Conservation (phyloP, 306 rosid species). For the Prinsepia uniflora region DNA sequence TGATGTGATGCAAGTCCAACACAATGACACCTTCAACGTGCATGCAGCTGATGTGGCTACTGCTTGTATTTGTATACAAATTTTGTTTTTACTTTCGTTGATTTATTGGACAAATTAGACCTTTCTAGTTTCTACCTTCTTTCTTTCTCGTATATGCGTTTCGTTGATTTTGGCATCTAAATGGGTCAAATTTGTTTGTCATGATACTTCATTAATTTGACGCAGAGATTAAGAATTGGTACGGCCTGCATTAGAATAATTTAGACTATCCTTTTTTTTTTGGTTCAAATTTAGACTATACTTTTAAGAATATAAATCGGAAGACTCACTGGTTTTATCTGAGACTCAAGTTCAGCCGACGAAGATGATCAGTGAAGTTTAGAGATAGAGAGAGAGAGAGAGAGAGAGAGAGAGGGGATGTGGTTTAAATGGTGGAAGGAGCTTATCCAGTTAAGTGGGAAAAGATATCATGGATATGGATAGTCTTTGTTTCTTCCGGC, state of each 20-base stretch:
- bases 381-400: no score
- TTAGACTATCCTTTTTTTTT: no score
- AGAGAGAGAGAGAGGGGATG: no score
- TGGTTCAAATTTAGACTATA: no score
- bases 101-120: background rate
- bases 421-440: background rate
- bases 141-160: background rate
- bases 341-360: no score
- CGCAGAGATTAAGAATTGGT: background rate
- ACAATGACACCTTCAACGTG: background rate
- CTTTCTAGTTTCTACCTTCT: background rate
- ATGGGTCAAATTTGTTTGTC: background rate
- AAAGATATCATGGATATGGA: background rate
- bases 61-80: background rate
- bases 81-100: background rate
- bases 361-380: no score
- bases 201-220: background rate
- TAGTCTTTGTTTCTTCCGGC: background rate
- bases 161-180: background rate
- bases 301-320: no score
- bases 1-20: background rate
- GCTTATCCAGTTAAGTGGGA: constrained; percentile 18
- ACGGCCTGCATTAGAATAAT: no score
- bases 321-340: no score
- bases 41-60: background rate